Base-by-base conservation (phyloP, 1,139 yeast genomes). In the Blastobotrys petasosporus region DNA sequence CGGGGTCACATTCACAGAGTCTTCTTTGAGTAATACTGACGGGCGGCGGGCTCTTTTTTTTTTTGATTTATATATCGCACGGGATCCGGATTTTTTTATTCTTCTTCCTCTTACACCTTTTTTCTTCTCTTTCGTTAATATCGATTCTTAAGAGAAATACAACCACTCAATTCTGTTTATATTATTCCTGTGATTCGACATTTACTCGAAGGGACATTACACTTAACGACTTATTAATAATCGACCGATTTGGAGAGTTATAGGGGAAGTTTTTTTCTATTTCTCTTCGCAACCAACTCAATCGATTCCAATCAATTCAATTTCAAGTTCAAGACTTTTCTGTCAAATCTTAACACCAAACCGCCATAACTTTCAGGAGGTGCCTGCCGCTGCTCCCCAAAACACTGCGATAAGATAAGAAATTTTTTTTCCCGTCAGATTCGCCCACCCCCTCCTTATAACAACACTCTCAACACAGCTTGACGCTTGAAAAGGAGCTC, bases 11-110 rank as follows among this genome's bases (percentile, higher is more conserved):
- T 20, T 20, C 25, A 20, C 25, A 20, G 6, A 4, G 25, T 20
- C 25, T 20, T 20, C 25, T 20, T 20, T 20, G 25, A 20, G 25
- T 20, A 20, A 20, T 20, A 20, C 25, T 20, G 25, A 20, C 25
- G 25, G 25, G n/a, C n/a, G n/a, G n/a, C n/a, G 11, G 32, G 11
- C 10, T n/a, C 35, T 37, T 41, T 42, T 44, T 40, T 42, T 34
- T 40, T 39, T 33, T 42, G 29, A 23, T 41, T 32, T 28, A 17
- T 11, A 20, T 20, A 20, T 29, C 12, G 15, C 31, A 39, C 29
- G 12, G 37, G 37, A 30, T 16, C 15, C 28, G 23, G 12, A n/a
- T 37, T 33, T 35, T 38, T 32, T 32, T 40, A 32, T 20, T 33
- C 35, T 41, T 32, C 38, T 34, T 40, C 33, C 23, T 6, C 36